These are phyloP conservation scores for Xylaria hypoxylon DNA, from an alignment of 2,329 filamentous ascomycete genomes.

Conservation along the genomic window DNA sequence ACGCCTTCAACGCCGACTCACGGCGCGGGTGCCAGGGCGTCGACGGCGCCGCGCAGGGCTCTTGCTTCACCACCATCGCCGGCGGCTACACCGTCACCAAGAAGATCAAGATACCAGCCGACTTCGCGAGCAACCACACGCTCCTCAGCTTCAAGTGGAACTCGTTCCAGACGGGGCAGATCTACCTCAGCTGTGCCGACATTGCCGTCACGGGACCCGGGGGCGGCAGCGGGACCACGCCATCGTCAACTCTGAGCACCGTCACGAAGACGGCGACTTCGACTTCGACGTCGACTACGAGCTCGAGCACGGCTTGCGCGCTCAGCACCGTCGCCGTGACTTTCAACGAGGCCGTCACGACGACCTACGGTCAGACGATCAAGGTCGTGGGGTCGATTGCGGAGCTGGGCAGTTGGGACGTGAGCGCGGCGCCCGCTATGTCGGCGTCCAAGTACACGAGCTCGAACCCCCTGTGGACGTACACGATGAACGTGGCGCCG, in stretches of 20 bases:
- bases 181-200: slow-evolving; percentile 66
- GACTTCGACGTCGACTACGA: slow-evolving; percentile 30
- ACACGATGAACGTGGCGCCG: slow-evolving; percentile 62
- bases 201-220: slow-evolving; percentile 55
- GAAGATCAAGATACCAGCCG: slow-evolving; percentile 63
- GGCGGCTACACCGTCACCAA: slow-evolving; percentile 66
- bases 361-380: slow-evolving; percentile 62
- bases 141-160: slow-evolving; percentile 66
- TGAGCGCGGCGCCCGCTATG: slow-evolving; percentile 60
- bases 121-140: slow-evolving; percentile 58
- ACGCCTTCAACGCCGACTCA: slow-evolving; percentile 54
- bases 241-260: slow-evolving; percentile 2
- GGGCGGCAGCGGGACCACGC: not conserved
- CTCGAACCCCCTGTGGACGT: slow-evolving; percentile 66
- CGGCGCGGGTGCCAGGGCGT: slow-evolving; percentile 60
- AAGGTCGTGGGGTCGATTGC: slow-evolving; percentile 58
- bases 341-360: slow-evolving; percentile 58
- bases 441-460: slow-evolving; percentile 65
- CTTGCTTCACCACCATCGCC: slow-evolving; percentile 63
- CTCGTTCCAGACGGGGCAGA: slow-evolving; percentile 64
- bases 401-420: slow-evolving; percentile 65
- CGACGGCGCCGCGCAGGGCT: slow-evolving; percentile 57
- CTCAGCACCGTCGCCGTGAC: slow-evolving; percentile 54
- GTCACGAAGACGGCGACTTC: slow-evolving; percentile 12
- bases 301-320: slow-evolving; percentile 42